Evolutionary conservation across 345 rosid genomes (phyloP), one percentile per base, ranked within the genome.

Genomic region (Pistacia vera): DNA sequence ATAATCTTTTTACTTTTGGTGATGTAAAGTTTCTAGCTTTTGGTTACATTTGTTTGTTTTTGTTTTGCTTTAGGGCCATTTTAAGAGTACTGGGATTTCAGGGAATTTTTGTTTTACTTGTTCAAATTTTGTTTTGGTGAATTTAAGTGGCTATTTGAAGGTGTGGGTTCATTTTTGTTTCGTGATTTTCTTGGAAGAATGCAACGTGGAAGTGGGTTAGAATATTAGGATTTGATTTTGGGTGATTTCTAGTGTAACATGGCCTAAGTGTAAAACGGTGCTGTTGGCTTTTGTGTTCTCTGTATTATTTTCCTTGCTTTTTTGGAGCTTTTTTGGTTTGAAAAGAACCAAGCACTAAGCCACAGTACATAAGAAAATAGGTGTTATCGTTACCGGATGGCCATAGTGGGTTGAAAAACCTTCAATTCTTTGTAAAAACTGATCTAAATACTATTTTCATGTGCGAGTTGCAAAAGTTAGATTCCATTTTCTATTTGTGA

Each of bases 221-320:
- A 25, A 25, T 11, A 49, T 49, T 63, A 36, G 4, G 22, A 9
- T 25, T 66, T 17, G 49, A 49, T 66, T 49, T 25, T 48, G 36
- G 71, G 36, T 52, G 13, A 68, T 25, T 54, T 49, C 71, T 14
- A 44, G 71, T 49, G 57, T 20, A 25, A 49, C 57, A 68, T 28
- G 41, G 22, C 4, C 57, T 49, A 30, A 14, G 30, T 49, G 41
- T 22, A 48, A 30, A 57, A 56, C 64, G 66, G 67, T 59, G 4
- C 8, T 58, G 22, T 33, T 48, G 17, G 8, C 51, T 70, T 62
- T 70, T 63, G 51, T 63, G 14, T 38, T 41, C 7, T 8, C 63
- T 17, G 18, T 9, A 35, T 18, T 60, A 33, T 65, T 30, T 46
- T 35, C 18, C n/a, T 66, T 72, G 25, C 66, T 77, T 48, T 20